Conservation (phyloP, 768 basidiomycete species). For the Strobilomyces confusus region DNA sequence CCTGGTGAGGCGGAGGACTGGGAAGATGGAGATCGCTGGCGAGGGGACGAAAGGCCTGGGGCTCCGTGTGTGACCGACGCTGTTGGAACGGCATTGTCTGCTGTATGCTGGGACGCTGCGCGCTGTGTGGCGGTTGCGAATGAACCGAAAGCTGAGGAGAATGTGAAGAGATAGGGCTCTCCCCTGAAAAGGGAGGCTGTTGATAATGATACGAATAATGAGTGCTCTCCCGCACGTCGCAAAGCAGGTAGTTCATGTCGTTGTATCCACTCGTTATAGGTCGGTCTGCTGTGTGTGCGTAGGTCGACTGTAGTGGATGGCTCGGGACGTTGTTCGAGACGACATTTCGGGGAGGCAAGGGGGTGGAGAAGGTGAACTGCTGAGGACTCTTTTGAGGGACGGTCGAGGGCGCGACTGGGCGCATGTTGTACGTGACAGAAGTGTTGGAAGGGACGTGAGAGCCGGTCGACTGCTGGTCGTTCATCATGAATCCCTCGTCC, state of each 20-base stretch:
- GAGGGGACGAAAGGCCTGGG: slow-evolving; percentile 47
- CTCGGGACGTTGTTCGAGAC: slow-evolving; percentile 41
- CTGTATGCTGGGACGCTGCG: slow-evolving; percentile 37
- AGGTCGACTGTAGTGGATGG: slow-evolving; percentile 34
- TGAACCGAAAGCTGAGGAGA: slow-evolving; percentile 40
- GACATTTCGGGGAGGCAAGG: slow-evolving; percentile 41
- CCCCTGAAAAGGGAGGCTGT: slow-evolving; percentile 44
- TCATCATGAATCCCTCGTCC: slow-evolving; percentile 54
- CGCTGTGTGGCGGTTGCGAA: slow-evolving; percentile 29
- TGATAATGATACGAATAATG: slow-evolving; percentile 54
- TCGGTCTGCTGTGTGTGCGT: slow-evolving; percentile 50
- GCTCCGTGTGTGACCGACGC: slow-evolving; percentile 55
- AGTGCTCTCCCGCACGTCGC: slow-evolving; percentile 45
- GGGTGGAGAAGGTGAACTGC: slow-evolving; percentile 40
- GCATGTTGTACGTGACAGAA: slow-evolving; percentile 43
- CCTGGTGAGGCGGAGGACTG: slow-evolving; percentile 39
- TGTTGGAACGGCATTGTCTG: slow-evolving; percentile 50
- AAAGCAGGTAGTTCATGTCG: slow-evolving; percentile 42
- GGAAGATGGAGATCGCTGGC: slow-evolving; percentile 49
- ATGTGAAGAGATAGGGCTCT: slow-evolving; percentile 40
- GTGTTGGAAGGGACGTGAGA: slow-evolving; percentile 38
- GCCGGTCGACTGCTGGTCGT: slow-evolving; percentile 36
- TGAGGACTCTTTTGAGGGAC: slow-evolving; percentile 44
- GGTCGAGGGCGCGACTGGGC: slow-evolving; percentile 42
- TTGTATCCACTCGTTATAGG: slow-evolving; percentile 45